Percentiles rank a stretch among this genome's conserved stretches.
Conservation (phyloP, 805 yeast species). For the Barnettozyma sucrosica region DNA sequence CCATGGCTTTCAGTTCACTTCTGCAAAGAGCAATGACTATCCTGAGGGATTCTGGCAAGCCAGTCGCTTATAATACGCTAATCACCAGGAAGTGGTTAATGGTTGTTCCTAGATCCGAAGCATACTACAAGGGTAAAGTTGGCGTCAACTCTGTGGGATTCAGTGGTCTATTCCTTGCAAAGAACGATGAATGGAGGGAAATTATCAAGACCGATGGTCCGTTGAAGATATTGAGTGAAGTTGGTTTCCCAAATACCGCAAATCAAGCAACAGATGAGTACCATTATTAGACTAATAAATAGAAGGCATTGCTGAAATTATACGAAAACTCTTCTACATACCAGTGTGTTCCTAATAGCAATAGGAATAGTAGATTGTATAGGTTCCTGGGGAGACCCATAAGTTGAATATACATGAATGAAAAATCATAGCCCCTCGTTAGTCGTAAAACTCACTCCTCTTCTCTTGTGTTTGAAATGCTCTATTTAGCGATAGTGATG, state of each 20-base stretch:
- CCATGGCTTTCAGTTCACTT: constrained; percentile 64
- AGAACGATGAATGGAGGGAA: constrained; percentile 49
- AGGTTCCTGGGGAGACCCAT: neutral
- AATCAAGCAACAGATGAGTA: constrained; percentile 56
- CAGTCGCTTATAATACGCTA: constrained; percentile 70
- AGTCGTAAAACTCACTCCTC: neutral
- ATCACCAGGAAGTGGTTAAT: constrained; percentile 82
- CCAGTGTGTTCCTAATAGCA: neutral
- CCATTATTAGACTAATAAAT: constrained; percentile 40
- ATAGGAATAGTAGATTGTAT: neutral
- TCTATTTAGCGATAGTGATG: constrained; percentile 32
- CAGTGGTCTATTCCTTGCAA: constrained; percentile 74
- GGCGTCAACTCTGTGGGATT: constrained; percentile 80
- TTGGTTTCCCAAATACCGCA: constrained; percentile 62
- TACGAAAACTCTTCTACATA: neutral
- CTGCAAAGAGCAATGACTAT: constrained; percentile 67
- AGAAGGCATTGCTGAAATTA: neutral
- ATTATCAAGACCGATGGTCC: constrained; percentile 42
- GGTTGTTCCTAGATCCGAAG: constrained; percentile 72
- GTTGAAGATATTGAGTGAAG: constrained; percentile 46
- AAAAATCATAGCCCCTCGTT: constrained; percentile 1
- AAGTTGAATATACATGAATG: constrained; percentile 10
- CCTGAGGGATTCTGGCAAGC: constrained; percentile 44
- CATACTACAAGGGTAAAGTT: constrained; percentile 36
- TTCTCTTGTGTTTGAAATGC: neutral